Conservation (phyloP, 345 rosid genomes). For the Punica granatum region DNA sequence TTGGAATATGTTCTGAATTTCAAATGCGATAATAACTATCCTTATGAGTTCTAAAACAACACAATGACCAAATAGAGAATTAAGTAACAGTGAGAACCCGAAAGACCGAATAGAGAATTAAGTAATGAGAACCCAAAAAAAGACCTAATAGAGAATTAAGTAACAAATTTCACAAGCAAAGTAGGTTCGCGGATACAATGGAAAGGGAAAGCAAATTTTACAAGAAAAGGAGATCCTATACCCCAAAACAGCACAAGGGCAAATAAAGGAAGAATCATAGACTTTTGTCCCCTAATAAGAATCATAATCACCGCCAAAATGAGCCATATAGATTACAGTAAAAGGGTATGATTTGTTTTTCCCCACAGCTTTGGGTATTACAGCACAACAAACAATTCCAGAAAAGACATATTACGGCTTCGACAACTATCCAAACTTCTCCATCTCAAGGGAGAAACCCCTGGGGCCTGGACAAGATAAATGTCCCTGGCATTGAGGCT, state of each 20-base stretch:
- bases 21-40: no score
- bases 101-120: background rate
- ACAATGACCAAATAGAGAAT: no score
- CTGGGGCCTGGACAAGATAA: conserved; percentile 34
- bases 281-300: conserved; percentile 13
- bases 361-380: conserved; percentile 27
- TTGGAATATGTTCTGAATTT: no score
- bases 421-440: conserved; percentile 12
- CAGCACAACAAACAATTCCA: conserved; percentile 26
- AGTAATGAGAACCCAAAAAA: background rate
- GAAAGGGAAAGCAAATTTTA: conserved; percentile 21
- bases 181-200: conserved; percentile 22
- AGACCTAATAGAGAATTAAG: background rate
- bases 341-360: background rate
- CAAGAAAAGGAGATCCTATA: conserved; percentile 24
- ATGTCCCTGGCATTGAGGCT: conserved; percentile 23
- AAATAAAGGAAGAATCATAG: conserved; percentile 3
- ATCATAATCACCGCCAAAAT: background rate
- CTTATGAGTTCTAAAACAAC: background rate
- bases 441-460: conserved; percentile 27
- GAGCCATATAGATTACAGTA: background rate
- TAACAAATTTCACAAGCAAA: conserved; percentile 16
- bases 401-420: conserved; percentile 4
- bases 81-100: background rate
- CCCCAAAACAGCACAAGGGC: conserved; percentile 15